Base-by-base conservation (phyloP, 768 basidiomycete species). In the Xerocomus brunneocitrinus region DNA sequence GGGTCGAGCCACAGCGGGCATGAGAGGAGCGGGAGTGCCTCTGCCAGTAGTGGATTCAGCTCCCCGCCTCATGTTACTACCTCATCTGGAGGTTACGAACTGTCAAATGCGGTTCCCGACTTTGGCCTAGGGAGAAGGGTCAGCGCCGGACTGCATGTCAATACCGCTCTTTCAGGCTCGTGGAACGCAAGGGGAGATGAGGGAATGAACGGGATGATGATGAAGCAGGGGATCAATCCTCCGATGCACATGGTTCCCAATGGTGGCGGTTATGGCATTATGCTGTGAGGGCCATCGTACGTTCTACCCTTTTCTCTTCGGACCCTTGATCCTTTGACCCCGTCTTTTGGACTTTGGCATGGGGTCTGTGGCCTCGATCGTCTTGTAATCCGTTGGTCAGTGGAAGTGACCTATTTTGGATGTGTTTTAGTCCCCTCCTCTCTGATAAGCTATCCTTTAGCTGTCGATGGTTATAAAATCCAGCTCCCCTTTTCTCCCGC, bases 191-290 rank as follows among this genome's bases (percentile, higher is more conserved):
- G 63, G 51, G 58, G 53, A 28, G 58, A 68, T 8, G 67, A 71
- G 12, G 65, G 62, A 49, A 67, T 70, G 61, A 68, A 66, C 45
- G 63, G 58, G 52, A 67, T 74, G 68, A 58, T 62, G 39, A 68
- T 69, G 65, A 72, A 71, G 53, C 67, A 67, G 50, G 62, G 63
- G 34, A 65, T 73, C 58, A 60, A 63, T 44, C 58, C 64, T 22
- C 67, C 75, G 9, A 74, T 77, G 56, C 72, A 70, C 44, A 66
- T 74, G 31, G 71, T 72, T 45, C 64, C 73, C 50, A 74, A 70
- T 55, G 62, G 57, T 49, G 67, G 67, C 39, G 73, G 68, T 53
- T 76, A 74, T 65, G 66, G 67, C 31, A 61, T 73, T 54, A 74
- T 77, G 70, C 59, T 77, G 58, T 71, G 54, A 68, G 34, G 36